Evolutionary conservation across 2,329 filamentous ascomycete genomes (phyloP).

Genomic region (Byssochlamys sp.): DNA sequence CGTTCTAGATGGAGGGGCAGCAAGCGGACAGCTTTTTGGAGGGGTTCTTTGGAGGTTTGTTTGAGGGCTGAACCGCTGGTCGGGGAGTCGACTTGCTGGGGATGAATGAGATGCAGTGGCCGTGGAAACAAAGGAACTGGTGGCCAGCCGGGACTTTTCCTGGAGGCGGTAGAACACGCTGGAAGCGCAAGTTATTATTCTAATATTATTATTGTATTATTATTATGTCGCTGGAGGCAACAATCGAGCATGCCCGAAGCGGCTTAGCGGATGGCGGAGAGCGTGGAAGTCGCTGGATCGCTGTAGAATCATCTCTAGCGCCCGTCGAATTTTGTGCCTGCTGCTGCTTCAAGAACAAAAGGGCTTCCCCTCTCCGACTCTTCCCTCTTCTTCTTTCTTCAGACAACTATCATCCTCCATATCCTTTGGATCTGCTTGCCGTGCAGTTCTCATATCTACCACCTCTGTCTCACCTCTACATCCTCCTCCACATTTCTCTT

Average conservation of each 20-base stretch:
- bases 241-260: neutral
- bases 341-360: slow-evolving; percentile 6
- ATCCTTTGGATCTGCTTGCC: slow-evolving; percentile 4
- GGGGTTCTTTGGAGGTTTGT: neutral
- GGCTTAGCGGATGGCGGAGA: slow-evolving; percentile 7
- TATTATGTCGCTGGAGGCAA: neutral
- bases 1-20: slow-evolving; percentile 19
- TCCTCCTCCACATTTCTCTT: slow-evolving; percentile 1
- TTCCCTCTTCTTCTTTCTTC: slow-evolving; percentile 5
- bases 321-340: slow-evolving; percentile 7
- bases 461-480: slow-evolving; percentile 8
- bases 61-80: neutral
- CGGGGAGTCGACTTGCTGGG: neutral
- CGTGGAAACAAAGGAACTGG: slow-evolving; percentile 6
- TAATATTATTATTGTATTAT: too few relatives aligned
- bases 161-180: neutral
- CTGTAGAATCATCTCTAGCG: slow-evolving; percentile 23
- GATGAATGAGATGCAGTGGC: neutral
- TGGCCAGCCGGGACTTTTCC: neutral
- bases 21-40: neutral
- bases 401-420: slow-evolving; percentile 1
- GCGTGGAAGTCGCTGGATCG: slow-evolving; percentile 32
- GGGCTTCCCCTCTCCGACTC: neutral
- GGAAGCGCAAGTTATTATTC: neutral
- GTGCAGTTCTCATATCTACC: slow-evolving; percentile 6